These are phyloP conservation scores for Penicillium olsonii DNA, from an alignment of 2,329 filamentous ascomycete genomes.

Conservation along the genomic window DNA sequence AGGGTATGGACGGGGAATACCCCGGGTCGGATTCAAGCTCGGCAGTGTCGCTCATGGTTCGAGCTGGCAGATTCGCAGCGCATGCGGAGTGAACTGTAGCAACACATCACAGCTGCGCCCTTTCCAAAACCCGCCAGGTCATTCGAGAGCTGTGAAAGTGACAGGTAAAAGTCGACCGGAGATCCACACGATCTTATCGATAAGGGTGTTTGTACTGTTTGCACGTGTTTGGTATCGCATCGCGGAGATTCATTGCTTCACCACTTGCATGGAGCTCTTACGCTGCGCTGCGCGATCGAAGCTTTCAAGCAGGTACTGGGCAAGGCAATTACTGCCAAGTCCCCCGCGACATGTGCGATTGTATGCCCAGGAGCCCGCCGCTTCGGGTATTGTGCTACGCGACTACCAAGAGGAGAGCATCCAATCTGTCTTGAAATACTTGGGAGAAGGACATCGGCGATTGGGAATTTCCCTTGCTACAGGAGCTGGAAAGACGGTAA, in stretches of 20 bases:
- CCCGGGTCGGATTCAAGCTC: conserved; percentile 25
- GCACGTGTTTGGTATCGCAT: conserved; percentile 10
- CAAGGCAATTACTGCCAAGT: conserved; percentile 27
- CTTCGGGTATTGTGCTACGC: conserved; percentile 62
- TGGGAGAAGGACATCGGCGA: conserved; percentile 72
- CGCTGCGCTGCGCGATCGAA: conserved; percentile 27
- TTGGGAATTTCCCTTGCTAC: conserved; percentile 85
- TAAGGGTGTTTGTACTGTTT: conserved; percentile 44
- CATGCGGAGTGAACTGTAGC: conserved; percentile 19
- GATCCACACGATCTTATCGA: conserved; percentile 22
- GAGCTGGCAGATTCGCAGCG: conserved; percentile 37
- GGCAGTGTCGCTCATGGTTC: conserved; percentile 41
- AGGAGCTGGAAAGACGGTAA: conserved; percentile 82
- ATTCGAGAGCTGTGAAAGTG: conserved; percentile 2
- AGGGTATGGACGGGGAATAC: conserved; percentile 3
- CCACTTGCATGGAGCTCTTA: conserved; percentile 32
- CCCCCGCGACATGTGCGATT: conserved; percentile 26
- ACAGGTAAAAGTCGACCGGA: conserved; percentile 13
- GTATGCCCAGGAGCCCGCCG: conserved; percentile 22
- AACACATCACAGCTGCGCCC: conserved; percentile 29
- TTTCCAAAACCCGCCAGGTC: conserved; percentile 3
- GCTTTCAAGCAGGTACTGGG: conserved; percentile 11
- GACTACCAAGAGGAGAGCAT: conserved; percentile 93
- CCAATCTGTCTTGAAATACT: conserved; percentile 70
- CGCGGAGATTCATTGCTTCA: background rate